Conservation (phyloP, 139 green algal species). For the Nannochloris sp. region DNA sequence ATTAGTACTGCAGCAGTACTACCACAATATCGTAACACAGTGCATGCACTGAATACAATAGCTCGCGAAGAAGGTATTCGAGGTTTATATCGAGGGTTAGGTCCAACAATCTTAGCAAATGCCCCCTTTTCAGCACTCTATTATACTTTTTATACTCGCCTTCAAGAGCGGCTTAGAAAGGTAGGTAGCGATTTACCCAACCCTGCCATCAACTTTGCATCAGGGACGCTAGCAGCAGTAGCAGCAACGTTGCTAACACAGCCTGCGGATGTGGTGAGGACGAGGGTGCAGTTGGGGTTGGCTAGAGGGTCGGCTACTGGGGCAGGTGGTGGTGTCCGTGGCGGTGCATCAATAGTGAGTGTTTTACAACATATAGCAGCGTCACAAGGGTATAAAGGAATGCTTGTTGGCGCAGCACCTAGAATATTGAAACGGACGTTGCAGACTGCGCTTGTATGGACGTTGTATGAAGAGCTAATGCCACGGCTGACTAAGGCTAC, state of each 20-base stretch:
- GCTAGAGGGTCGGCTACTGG: neutral
- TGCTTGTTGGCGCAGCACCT: slow-evolving; percentile 44
- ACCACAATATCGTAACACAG: slow-evolving; percentile 47
- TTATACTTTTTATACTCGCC: slow-evolving; percentile 85
- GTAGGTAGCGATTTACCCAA: slow-evolving; percentile 2
- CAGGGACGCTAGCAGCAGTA: slow-evolving; percentile 55
- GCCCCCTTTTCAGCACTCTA: slow-evolving; percentile 91
- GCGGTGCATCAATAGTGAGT: neutral
- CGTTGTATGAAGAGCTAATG: slow-evolving; percentile 78
- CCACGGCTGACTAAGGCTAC: slow-evolving; percentile 20
- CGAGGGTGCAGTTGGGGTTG: slow-evolving; percentile 67
- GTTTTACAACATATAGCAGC: slow-evolving; percentile 11
- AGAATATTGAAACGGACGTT: slow-evolving; percentile 71
- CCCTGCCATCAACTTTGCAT: slow-evolving; percentile 58
- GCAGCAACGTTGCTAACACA: slow-evolving; percentile 80
- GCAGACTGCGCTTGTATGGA: slow-evolving; percentile 87
- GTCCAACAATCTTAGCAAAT: slow-evolving; percentile 76
- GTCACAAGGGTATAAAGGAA: slow-evolving; percentile 6
- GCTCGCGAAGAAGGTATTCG: slow-evolving; percentile 39
- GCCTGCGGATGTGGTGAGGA: slow-evolving; percentile 74
- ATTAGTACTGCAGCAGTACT: neutral
- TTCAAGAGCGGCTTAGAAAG: slow-evolving; percentile 27
- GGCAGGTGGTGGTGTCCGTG: neutral
- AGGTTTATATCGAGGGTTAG: slow-evolving; percentile 64
- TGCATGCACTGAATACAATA: slow-evolving; percentile 55